phyloP scores from a whole-genome alignment of 1,139 yeast species.

The Debaryomyces sp. region DNA sequence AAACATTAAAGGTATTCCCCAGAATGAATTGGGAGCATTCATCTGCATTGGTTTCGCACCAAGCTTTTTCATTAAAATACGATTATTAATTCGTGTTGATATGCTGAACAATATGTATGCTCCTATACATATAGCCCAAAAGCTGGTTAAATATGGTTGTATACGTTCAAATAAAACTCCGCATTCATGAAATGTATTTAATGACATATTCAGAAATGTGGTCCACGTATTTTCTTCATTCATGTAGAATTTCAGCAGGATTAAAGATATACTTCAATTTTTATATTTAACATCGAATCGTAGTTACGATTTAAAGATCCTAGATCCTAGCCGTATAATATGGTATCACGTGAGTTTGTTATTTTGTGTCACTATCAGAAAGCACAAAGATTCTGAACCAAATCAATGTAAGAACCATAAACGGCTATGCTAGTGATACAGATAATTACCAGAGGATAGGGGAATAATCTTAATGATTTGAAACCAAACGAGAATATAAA shows the following conservation, averaged over 20 bases:
- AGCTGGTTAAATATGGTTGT: background rate
- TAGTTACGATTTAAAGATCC: background rate
- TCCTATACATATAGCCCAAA: background rate
- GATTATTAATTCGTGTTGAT: background rate
- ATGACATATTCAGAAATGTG: background rate
- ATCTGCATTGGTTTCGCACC: slow-evolving; percentile 23
- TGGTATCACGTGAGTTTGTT: too few relatives aligned
- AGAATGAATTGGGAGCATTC: slow-evolving; percentile 17
- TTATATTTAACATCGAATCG: background rate
- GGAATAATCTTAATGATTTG: too few relatives aligned
- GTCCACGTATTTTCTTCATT: background rate
- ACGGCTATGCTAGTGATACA: too few relatives aligned
- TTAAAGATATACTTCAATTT: background rate
- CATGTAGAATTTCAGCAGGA: background rate
- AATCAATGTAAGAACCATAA: too few relatives aligned
- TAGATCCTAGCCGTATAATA: background rate
- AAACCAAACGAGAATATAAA: too few relatives aligned
- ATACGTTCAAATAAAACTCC: background rate
- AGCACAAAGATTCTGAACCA: too few relatives aligned
- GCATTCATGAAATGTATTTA: background rate
- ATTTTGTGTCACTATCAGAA: too few relatives aligned
- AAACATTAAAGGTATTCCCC: slow-evolving; percentile 27
- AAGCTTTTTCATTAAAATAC: slow-evolving; percentile 14
- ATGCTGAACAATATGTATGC: background rate
- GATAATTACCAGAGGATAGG: too few relatives aligned